Conservation (phyloP, 345 rosid species). For the Murraya koenigii region DNA sequence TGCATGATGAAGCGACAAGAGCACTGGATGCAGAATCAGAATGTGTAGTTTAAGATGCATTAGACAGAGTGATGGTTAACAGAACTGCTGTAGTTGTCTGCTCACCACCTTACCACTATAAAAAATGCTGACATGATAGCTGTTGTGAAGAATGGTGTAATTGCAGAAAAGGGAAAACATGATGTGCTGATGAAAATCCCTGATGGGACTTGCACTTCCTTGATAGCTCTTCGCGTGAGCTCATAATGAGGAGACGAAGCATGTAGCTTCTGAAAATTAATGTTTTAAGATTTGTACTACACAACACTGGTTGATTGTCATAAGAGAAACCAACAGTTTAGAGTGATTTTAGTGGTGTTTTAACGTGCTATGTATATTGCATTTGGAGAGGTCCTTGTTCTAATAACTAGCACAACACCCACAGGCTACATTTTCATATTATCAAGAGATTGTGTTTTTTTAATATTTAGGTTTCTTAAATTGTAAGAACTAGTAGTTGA, state of each 20-base stretch:
- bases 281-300: too few species aligned
- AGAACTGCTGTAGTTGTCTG: conserved; percentile 60
- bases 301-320: too few species aligned
- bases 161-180: conserved; percentile 66
- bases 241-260: not conserved
- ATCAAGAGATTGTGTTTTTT: too few species aligned
- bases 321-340: too few species aligned
- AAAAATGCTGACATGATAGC: conserved; percentile 61
- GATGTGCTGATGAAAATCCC: conserved; percentile 41
- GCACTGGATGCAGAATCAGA: conserved; percentile 74
- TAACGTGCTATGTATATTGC: too few species aligned
- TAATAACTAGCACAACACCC: too few species aligned
- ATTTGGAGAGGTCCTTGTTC: too few species aligned
- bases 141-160: conserved; percentile 58
- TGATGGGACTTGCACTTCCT: conserved; percentile 51
- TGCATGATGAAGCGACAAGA: conserved; percentile 71
- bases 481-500: too few species aligned
- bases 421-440: too few species aligned
- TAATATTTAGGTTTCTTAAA: too few species aligned
- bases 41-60: conserved; percentile 56
- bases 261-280: too few species aligned
- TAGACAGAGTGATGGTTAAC: conserved; percentile 64
- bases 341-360: too few species aligned
- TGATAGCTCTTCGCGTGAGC: conserved; percentile 48
- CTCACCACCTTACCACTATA: conserved; percentile 57